These are phyloP conservation scores for Eutrema yunnanense DNA, from an alignment of 345 rosid genomes.

Conservation along the genomic window DNA sequence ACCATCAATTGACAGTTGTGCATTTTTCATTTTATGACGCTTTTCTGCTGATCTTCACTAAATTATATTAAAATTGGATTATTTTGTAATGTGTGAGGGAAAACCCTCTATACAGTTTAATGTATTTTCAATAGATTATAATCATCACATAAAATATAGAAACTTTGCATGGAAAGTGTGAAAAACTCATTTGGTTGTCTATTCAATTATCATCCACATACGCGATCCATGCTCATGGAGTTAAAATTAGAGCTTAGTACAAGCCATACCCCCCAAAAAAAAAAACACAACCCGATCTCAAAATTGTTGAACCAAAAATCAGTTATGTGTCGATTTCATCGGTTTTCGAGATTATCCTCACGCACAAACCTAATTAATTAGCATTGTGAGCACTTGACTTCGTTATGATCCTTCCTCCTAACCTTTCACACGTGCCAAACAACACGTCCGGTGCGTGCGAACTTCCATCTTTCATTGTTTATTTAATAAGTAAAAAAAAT, in stretches of 20 bases:
- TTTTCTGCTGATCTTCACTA: neutral
- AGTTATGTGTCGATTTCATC: slow-evolving; percentile 56
- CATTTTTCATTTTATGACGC: neutral
- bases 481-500: neutral
- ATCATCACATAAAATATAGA: neutral
- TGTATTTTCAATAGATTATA: neutral
- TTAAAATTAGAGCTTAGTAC: neutral
- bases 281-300: slow-evolving; percentile 38
- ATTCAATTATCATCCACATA: neutral
- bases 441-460: slow-evolving; percentile 30
- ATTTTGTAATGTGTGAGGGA: neutral
- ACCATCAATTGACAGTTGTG: neutral
- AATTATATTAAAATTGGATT: neutral
- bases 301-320: slow-evolving; percentile 36
- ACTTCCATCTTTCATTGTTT: neutral
- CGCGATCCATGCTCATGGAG: neutral
- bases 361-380: slow-evolving; percentile 36
- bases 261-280: slow-evolving; percentile 14
- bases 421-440: slow-evolving; percentile 19
- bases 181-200: neutral
- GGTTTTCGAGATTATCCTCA: slow-evolving; percentile 16
- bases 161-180: neutral
- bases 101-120: neutral
- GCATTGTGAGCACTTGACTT: slow-evolving; percentile 2
- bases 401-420: neutral